Evolutionary conservation across 768 basidiomycete genomes (phyloP), one percentile per base, ranked within the genome.

Genomic region (Galerina sulciceps): DNA sequence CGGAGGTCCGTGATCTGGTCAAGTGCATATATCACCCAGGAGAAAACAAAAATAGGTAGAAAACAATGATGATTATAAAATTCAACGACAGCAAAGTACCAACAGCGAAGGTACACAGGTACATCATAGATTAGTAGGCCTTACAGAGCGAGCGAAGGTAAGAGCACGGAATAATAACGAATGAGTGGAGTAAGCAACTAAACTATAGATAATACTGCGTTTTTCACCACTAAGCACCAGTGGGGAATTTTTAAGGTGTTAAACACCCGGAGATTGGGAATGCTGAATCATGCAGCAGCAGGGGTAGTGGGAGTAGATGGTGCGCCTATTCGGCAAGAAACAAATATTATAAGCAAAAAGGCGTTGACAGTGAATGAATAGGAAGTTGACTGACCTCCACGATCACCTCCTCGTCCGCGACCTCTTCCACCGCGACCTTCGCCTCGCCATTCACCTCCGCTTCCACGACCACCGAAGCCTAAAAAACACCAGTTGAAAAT

Each of bases 371-470:
- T 18, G 5, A 22, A 10, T 4, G 40, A 15, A 17, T 15, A 48
- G 10, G 8, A 20, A 53, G 31, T 23, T n/a, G 36, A 43, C 59
- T 53, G 47, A 58, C 71, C 70, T 62, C 71, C 70, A 46, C 69
- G 71, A 20, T 80, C 78, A 48, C 41, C 52, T 13, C 68, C 66
- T 36, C 79, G 62, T 44, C 75, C 75, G 60, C 78, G 75, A 53
- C 73, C 70, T 35, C 71, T 65, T 20, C 74, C 71, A 31, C 82
- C 78, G 11, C 82, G 80, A 38, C 80, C 81, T 36, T 81, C 77
- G 42, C 78, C 79, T 55, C 83, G 78, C 76, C 80, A 82, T 46
- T 83, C 85, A 26, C 82, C 79, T 55, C 78, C 67, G 18, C 76
- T 69, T 42, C 64, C 68, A 38, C 70, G 69, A 52, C 70, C 73